Evolutionary conservation across 768 basidiomycete genomes (phyloP), one percentile per base, ranked within the genome.

Genomic region (Kwoniella dendrophila): DNA sequence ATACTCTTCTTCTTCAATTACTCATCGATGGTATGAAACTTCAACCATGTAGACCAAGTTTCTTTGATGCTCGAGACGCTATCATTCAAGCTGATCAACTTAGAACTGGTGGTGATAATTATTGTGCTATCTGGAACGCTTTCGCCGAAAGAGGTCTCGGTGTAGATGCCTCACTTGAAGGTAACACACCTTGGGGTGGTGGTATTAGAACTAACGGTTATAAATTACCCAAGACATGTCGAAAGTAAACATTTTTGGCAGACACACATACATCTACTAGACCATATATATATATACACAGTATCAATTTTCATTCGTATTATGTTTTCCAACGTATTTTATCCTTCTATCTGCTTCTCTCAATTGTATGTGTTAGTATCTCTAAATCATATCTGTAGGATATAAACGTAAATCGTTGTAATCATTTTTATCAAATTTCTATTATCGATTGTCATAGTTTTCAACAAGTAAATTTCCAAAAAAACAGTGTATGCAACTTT

Each of bases 1-100:
- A 98, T 82, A 86, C 94, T 26, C 82, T 97, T 56, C 82, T 84
- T 38, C 79, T 91, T 11, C 85, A 86, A 77, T 86, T 97, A 45
- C 88, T 96, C 43, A 56, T 98, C 29, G 87, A 88, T 75, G 93
- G 84, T 10, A 95, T 99, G 93, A 97, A 97, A 84, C 82, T 96
- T 44, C 94, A 97, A 76, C 86, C 88, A 3, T 99, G 95, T 81
- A 84, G 88, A 27, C 95, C 95, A 6, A 72, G 73, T 12, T 94
- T 95, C 87, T 90, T 92, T 72, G 87, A 92, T 58, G 89, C 92
- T 18, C 86, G 92, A 62, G 87, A 88, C 77, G 90, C 92, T 16
- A 92, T 95, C 77, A 86, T 95, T 66, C 87, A 91, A 68, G 93
- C 95, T 22, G 95, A 97, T 77, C 82, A 90, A 76, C 80, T 90